Conservation (phyloP, 768 basidiomycete genomes). For the Macrocybe gigantea region DNA sequence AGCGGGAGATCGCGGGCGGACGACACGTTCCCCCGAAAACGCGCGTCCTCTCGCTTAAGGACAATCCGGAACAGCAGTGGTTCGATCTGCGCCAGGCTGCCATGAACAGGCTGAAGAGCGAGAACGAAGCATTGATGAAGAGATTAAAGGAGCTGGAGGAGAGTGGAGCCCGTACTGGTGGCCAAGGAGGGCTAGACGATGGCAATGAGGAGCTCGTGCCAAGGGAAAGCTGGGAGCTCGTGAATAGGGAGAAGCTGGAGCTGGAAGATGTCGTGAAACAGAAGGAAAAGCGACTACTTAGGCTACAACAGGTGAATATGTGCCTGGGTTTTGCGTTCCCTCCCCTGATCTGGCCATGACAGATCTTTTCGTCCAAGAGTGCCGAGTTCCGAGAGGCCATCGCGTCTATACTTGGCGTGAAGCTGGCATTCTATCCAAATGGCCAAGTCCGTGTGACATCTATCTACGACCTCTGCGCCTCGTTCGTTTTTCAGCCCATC, state of each 20-base stretch:
- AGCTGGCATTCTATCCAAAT: conserved; percentile 87
- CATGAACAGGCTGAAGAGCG: conserved; percentile 69
- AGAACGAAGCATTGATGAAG: conserved; percentile 79
- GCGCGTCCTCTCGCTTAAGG: conserved; percentile 60
- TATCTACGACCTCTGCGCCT: conserved; percentile 82
- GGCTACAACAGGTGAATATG: conserved; percentile 70
- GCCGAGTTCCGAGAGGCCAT: conserved; percentile 91
- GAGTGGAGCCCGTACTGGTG: conserved; percentile 17
- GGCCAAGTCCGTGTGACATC: conserved; percentile 88
- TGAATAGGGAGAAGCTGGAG: conserved; percentile 63
- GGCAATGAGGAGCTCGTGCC: conserved; percentile 45
- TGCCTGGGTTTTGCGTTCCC: background rate
- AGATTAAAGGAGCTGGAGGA: conserved; percentile 59
- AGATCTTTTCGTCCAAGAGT: conserved; percentile 83
- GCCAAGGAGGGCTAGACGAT: conserved; percentile 7
- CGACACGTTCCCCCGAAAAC: conserved; percentile 67
- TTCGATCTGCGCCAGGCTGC: conserved; percentile 68
- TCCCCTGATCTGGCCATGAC: conserved; percentile 1
- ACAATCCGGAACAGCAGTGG: conserved; percentile 85
- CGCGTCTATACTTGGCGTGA: conserved; percentile 83
- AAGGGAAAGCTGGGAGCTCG: conserved; percentile 71
- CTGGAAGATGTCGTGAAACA: conserved; percentile 60
- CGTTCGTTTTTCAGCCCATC: conserved; percentile 79
- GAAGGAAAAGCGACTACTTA: conserved; percentile 75
- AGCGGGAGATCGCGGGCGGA: conserved; percentile 73